A percentile compares a stretch with the other conserved stretches of the same genome.
Conservation (phyloP, 2,329 filamentous ascomycete genomes). For the Cercospora beticola region DNA sequence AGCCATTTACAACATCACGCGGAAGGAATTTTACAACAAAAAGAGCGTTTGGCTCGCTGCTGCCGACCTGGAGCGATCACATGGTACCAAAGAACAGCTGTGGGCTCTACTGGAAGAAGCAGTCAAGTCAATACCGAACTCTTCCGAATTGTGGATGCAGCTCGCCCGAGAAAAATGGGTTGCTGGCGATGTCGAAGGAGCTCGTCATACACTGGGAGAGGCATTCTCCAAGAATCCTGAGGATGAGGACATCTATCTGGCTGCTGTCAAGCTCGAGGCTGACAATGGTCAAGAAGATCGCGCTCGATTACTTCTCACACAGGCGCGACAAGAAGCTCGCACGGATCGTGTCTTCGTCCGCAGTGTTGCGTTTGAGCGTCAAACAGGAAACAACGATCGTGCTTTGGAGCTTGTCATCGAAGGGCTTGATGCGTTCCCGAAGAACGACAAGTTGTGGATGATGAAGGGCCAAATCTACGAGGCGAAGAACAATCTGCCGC, state of each 20-base stretch:
- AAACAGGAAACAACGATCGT: conserved; percentile 73
- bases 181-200: conserved; percentile 81
- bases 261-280: conserved; percentile 92
- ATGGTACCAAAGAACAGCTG: conserved; percentile 78
- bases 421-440: conserved; percentile 81
- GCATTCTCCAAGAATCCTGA: conserved; percentile 95
- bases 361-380: conserved; percentile 87
- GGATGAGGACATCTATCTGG: conserved; percentile 97
- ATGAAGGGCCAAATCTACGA: conserved; percentile 99
- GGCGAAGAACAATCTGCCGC: conserved; percentile 70
- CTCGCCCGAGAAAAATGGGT: conserved; percentile 94
- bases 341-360: conserved; percentile 98
- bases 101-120: conserved; percentile 88
- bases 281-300: conserved; percentile 81
- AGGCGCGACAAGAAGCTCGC: conserved; percentile 82
- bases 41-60: conserved; percentile 87
- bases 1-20: conserved; percentile 87
- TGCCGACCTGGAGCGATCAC: conserved; percentile 85
- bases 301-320: conserved; percentile 76
- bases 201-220: conserved; percentile 77
- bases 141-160: conserved; percentile 92
- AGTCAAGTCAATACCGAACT: conserved; percentile 87
- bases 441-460: conserved; percentile 90
- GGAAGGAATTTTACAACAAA: conserved; percentile 85
- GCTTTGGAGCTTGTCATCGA: conserved; percentile 86